Percentiles rank a stretch among this genome's conserved stretches.
phyloP scores from a whole-genome alignment of 73 alveolate species.

The Effrenium voratum region DNA sequence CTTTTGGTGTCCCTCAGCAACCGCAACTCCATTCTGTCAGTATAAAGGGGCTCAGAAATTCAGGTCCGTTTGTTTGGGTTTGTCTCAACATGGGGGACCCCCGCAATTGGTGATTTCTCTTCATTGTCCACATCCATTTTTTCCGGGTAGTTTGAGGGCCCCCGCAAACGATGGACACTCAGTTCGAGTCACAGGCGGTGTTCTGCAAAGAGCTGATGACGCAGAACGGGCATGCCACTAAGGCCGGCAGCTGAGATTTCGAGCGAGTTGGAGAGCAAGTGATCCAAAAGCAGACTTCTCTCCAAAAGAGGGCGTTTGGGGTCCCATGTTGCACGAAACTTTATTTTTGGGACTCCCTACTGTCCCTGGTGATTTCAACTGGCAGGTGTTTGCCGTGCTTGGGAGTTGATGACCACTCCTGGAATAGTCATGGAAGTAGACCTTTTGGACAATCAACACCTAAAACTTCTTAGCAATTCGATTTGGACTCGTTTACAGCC shows the following conservation, averaged over 20 bases:
- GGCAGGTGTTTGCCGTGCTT: not conserved
- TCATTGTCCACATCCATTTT: not conserved
- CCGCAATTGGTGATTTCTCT: not conserved
- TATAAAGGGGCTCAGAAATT: not conserved
- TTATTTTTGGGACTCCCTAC: not conserved
- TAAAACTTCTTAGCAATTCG: no score
- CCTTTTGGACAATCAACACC: no score
- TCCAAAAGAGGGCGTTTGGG: not conserved
- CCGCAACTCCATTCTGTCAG: not conserved
- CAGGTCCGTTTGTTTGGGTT: not conserved
- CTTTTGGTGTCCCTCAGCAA: not conserved
- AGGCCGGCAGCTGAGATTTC: not conserved
- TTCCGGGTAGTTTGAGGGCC: no score
- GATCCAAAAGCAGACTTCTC: not conserved
- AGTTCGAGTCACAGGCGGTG: slow-evolving; percentile 41
- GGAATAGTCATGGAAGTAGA: not conserved
- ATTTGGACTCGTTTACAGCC: no score
- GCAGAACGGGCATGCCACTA: slow-evolving; percentile 55
- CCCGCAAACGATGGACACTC: no score
- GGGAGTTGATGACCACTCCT: not conserved
- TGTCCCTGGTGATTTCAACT: not conserved
- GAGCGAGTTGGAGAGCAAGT: not conserved
- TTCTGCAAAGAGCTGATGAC: slow-evolving; percentile 36
- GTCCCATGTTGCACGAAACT: not conserved
- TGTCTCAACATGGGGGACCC: not conserved